Evolutionary conservation across 2,329 filamentous ascomycete species (phyloP).

Genomic region (Cryphonectria parasitica): DNA sequence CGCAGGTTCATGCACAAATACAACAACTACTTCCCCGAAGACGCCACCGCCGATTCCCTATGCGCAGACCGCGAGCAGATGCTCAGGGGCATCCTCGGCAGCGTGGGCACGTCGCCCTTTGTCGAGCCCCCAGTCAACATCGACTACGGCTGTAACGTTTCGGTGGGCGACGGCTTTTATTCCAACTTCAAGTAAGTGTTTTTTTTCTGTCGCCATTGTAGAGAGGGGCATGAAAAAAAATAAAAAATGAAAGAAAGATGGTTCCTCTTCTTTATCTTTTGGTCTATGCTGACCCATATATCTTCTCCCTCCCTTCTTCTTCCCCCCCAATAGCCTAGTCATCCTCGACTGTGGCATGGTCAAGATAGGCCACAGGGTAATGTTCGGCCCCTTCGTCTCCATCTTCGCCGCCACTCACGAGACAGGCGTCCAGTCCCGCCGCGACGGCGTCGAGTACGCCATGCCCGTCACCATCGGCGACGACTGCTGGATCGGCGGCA

Average conservation of each 20-base stretch:
- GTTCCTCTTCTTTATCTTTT: background rate
- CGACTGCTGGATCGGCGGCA: conserved; percentile 60
- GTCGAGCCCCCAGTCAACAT: conserved; percentile 66
- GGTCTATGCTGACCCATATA: too few relatives aligned
- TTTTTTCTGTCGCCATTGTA: too few relatives aligned
- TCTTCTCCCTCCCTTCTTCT: too few relatives aligned
- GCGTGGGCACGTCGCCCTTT: conserved; percentile 54
- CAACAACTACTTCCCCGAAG: conserved; percentile 59
- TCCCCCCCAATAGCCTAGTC: conserved; percentile 46
- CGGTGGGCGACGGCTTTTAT: conserved; percentile 65
- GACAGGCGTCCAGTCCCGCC: conserved; percentile 58
- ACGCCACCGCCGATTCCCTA: conserved; percentile 47
- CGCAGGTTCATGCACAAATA: conserved; percentile 61
- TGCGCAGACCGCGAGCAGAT: conserved; percentile 47
- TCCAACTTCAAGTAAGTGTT: conserved; percentile 56
- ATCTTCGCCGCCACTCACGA: conserved; percentile 76
- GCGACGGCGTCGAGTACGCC: conserved; percentile 53
- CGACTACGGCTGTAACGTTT: conserved; percentile 70
- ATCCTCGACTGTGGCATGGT: conserved; percentile 77
- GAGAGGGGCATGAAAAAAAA: too few relatives aligned
- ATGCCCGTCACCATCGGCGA: conserved; percentile 52
- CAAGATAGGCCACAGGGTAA: conserved; percentile 69
- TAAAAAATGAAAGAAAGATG: too few relatives aligned
- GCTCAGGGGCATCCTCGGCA: conserved; percentile 54
- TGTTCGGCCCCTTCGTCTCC: conserved; percentile 73